Base-by-base conservation (phyloP, 495 filamentous ascomycete species). In the Aspergillus panamensis region DNA sequence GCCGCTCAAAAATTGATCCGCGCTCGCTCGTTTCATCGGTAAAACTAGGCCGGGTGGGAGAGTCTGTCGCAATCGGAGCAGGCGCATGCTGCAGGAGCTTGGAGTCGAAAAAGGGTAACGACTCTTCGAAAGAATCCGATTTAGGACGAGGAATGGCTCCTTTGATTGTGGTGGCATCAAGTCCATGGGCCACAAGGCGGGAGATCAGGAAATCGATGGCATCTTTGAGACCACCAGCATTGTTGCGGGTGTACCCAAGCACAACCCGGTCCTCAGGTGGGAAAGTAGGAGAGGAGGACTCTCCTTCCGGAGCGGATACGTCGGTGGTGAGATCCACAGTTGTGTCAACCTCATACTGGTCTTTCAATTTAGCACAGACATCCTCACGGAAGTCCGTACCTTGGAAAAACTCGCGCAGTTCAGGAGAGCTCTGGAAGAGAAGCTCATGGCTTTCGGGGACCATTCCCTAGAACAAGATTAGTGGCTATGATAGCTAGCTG, bases 41-140 rank as follows among this genome's bases (percentile, higher is more conserved):
- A 62, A 96, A 96, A 45, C 81, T 86, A 19, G 88, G 82, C 39
- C 85, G 83, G 14, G 90, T 95, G 3, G 91, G 91, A 30, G 92
- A 94, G 64, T 96, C 92, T 3, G 90, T 92, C 13, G 82, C 79
- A 20, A 92, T 78, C 1, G 87, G 86, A 31, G 85, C 84, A 30
- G 91, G 91, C 9, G 90, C 90, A 66, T 92, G 89, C 71, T 97
- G 95, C 33, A 99, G 80, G 32, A 99, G 76, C 74, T 97, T 97
- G 0, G 92, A 94, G 70, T 96, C 88, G 71, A 99, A 99, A 78
- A 90, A 97, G 25, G 90, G 92, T 31, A 96, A 81, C 40, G 91
- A 92, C 59, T 97, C 95, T 66, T 97, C 94, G 66, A 97, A 99
- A 1, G 94, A 96, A 73, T 99, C 94, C 5, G 94, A 97, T 77